Base-by-base conservation (phyloP, 306 rosid genomes). In the Lablab purpureus region DNA sequence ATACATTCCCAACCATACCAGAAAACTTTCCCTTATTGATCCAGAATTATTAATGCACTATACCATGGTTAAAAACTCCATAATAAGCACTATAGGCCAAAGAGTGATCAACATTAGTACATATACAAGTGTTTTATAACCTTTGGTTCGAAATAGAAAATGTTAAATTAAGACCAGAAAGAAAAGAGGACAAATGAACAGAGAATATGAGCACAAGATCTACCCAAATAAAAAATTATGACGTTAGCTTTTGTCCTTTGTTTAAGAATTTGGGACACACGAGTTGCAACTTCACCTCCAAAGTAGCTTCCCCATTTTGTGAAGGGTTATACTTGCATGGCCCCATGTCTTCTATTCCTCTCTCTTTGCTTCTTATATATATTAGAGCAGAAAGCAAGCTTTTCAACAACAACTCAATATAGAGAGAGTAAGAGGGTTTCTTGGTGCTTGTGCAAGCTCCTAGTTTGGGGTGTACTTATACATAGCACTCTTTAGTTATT, bases 251-350 rank as follows among this genome's bases (percentile, higher is more conserved):
- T 75, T 74, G 75, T 37, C 77, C 82, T 30, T 84, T 80, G 81
- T 64, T 79, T 47, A 55, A 80, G 70, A 80, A 46, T 19, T 47
- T 14, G 80, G 74, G 80, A 82, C 78, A 82, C 82, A 8, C 89
- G 86, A 82, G 89, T 82, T 75, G 89, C 86, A 55, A 62, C 89
- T 75, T 86, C 89, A 23, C 86, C 19, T 74, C 79, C 76, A 49
- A 86, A 82, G 82, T 82, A 82, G 84, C 82, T 79, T 80, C 80
- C 10, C 71, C 84, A 19, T 76, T 75, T 9, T 49, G 8, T 86
- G 89, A 86, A 82, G 63, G 89, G 89, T 75, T 86, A 62, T 25
- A 25, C 66, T 52, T 73, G 76, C 72, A 80, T 62, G 72, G 71
- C 70, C 71, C 80, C 82, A 47, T 59, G 34, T 30, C 54, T 67